A percentile compares a stretch with the other conserved stretches of the same genome.
Evolutionary conservation across 345 rosid genomes (phyloP).

Genomic region (Raphanus raphanistrum): DNA sequence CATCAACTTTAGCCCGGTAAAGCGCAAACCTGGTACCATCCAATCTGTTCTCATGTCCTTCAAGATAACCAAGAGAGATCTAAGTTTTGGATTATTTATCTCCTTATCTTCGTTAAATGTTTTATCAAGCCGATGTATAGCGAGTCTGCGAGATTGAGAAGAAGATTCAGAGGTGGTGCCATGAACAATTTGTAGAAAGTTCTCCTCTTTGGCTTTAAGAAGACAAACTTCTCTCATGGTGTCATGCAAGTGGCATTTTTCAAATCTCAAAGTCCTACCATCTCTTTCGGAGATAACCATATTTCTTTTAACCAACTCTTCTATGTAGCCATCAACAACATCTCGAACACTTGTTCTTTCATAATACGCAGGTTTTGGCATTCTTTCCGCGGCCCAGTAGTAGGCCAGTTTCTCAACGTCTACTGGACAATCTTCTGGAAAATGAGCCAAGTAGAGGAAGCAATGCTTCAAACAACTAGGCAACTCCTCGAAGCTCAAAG

Average conservation of each 20-base stretch:
- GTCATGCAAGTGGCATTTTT: conserved; percentile 27
- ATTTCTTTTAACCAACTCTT: conserved; percentile 12
- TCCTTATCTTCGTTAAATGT: background rate
- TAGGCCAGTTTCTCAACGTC: background rate
- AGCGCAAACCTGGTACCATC: background rate
- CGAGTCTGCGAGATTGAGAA: conserved; percentile 26
- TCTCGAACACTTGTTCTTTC: background rate
- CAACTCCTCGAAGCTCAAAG: background rate
- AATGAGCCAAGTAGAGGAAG: background rate
- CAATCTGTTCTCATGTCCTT: background rate
- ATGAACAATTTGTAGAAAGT: conserved; percentile 32
- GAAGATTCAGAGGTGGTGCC: background rate
- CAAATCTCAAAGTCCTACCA: background rate
- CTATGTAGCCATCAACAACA: background rate
- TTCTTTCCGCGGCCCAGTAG: background rate
- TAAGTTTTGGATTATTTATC: background rate
- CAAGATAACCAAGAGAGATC: conserved; percentile 3
- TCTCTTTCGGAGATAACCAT: conserved; percentile 38
- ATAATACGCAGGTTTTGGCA: background rate
- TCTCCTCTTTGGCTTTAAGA: conserved; percentile 1
- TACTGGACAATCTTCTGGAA: background rate
- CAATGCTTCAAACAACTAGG: background rate
- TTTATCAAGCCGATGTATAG: background rate
- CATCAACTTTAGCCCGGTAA: background rate
- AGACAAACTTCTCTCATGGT: conserved; percentile 33